These are phyloP conservation scores for Sinapis alba DNA, from an alignment of 441 rosid genomes.

Conservation along the genomic window DNA sequence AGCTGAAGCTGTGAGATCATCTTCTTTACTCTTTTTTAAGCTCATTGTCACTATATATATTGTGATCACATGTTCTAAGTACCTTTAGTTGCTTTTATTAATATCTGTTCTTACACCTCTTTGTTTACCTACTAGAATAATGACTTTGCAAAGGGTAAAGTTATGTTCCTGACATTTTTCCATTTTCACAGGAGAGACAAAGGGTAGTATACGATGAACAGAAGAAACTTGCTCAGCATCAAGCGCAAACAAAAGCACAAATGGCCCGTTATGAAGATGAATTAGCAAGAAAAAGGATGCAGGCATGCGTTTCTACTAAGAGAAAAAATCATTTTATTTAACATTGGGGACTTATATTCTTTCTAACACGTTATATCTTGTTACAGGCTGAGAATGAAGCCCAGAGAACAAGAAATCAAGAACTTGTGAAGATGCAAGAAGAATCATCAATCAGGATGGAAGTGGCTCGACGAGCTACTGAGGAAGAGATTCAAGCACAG, in stretches of 20 bases:
- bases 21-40: background rate
- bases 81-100: background rate
- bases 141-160: background rate
- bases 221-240: slow-evolving; percentile 84
- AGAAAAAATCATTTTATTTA: background rate
- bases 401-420: slow-evolving; percentile 90
- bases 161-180: slow-evolving; percentile 25
- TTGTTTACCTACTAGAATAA: background rate
- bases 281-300: slow-evolving; percentile 95
- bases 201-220: slow-evolving; percentile 91
- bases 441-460: slow-evolving; percentile 90
- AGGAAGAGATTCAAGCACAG: slow-evolving; percentile 96
- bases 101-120: background rate
- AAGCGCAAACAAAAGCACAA: slow-evolving; percentile 94
- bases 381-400: slow-evolving; percentile 87
- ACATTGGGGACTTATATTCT: background rate
- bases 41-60: background rate
- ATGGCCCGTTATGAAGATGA: slow-evolving; percentile 96
- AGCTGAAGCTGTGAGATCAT: slow-evolving; percentile 68
- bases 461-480: slow-evolving; percentile 92
- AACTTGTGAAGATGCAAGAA: slow-evolving; percentile 94
- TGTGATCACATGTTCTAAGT: background rate
- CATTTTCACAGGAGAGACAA: slow-evolving; percentile 75
- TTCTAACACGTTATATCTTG: slow-evolving; percentile 19
- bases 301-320: slow-evolving; percentile 55